A percentile compares a stretch with the other conserved stretches of the same genome.
These are phyloP conservation scores for Lepidium didymum DNA, from an alignment of 345 rosid species.

Conservation along the genomic window DNA sequence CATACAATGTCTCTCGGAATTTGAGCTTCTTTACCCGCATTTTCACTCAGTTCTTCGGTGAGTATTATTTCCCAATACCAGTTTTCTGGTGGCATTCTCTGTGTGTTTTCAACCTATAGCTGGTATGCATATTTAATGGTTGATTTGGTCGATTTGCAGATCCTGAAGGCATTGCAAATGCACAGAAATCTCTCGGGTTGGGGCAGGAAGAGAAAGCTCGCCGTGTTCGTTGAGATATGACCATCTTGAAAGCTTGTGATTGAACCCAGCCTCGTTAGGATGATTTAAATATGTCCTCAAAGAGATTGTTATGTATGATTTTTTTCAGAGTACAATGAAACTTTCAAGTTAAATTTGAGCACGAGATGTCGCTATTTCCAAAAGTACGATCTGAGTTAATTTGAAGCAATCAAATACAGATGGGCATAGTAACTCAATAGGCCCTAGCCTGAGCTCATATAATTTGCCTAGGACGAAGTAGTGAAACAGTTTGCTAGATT, in stretches of 20 bases:
- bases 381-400: neutral
- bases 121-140: neutral
- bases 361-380: neutral
- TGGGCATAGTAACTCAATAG: neutral
- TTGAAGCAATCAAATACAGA: neutral
- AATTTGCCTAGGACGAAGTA: neutral
- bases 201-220: conserved; percentile 93
- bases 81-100: no score
- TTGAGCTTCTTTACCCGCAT: conserved; percentile 93
- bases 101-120: neutral
- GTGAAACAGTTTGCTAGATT: neutral
- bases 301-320: conserved; percentile 1
- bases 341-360: neutral
- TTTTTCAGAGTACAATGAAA: neutral
- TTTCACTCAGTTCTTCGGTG: conserved; percentile 97
- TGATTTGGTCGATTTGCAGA: conserved; percentile 34
- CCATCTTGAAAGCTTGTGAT: conserved; percentile 2
- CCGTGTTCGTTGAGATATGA: conserved; percentile 45
- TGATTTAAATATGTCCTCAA: neutral
- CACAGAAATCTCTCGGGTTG: conserved; percentile 84
- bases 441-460: neutral
- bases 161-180: conserved; percentile 94
- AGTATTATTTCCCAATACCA: conserved; percentile 13
- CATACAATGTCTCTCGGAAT: conserved; percentile 81
- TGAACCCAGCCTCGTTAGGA: neutral